Evolutionary conservation across 2,329 filamentous ascomycete species (phyloP).

Genomic region (Ophiostoma ulmi): DNA sequence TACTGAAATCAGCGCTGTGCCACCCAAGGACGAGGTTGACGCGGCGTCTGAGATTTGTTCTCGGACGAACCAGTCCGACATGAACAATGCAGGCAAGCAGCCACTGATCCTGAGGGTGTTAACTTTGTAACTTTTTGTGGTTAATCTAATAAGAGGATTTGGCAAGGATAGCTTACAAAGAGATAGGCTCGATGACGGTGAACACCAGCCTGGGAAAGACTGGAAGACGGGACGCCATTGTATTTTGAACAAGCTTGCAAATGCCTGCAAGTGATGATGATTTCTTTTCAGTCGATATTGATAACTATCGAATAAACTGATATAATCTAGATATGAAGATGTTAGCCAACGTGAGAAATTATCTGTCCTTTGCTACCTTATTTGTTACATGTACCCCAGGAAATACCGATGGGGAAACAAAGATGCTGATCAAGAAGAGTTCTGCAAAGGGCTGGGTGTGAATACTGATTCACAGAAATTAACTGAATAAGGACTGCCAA

Average conservation of each 20-base stretch:
- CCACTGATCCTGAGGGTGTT: conserved; percentile 50
- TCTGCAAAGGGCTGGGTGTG: background rate
- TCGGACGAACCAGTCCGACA: conserved; percentile 57
- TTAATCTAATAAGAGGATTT: background rate
- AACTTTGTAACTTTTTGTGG: background rate
- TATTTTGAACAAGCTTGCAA: background rate
- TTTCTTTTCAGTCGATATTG: too few relatives aligned
- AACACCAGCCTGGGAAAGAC: conserved; percentile 61
- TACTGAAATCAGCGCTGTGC: conserved; percentile 31
- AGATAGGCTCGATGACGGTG: conserved; percentile 63
- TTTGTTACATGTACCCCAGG: background rate
- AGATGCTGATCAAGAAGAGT: background rate
- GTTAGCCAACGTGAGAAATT: background rate
- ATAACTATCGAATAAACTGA: background rate
- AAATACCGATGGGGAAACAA: background rate
- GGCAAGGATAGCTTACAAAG: conserved; percentile 48
- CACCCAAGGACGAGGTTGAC: conserved; percentile 30
- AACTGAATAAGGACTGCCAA: too few relatives aligned
- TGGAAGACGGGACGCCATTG: conserved; percentile 59
- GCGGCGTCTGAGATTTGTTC: conserved; percentile 50
- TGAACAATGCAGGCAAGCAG: conserved; percentile 50
- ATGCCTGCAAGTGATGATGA: background rate
- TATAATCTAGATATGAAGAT: background rate
- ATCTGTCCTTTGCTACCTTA: background rate
- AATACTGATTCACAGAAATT: background rate